A percentile compares a stretch with the other conserved stretches of the same genome.
phyloP scores from a whole-genome alignment of 1,284 basidiomycete species.

The Stygiomarasmius scandens region DNA sequence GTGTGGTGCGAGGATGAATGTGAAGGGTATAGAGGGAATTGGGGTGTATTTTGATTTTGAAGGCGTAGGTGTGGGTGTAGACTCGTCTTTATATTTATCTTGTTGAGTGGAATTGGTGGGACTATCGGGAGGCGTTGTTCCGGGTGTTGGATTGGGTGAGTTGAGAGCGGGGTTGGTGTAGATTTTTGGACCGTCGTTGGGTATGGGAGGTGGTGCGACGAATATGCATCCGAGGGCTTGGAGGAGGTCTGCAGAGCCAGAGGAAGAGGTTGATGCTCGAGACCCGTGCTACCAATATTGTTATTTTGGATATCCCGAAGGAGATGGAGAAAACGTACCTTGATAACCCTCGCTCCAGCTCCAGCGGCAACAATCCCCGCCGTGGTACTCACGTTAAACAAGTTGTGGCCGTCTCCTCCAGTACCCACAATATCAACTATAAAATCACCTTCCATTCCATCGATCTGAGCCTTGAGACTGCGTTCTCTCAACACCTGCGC shows the following conservation, averaged over 20 bases:
- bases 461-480: conserved; percentile 63
- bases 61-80: background rate
- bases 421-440: conserved; percentile 69
- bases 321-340: conserved; percentile 53
- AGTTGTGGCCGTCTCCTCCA: conserved; percentile 95
- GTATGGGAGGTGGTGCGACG: conserved; percentile 49
- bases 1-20: conserved; percentile 18
- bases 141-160: background rate
- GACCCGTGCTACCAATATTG: conserved; percentile 77
- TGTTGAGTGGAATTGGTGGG: no score
- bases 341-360: conserved; percentile 91
- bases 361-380: conserved; percentile 97
- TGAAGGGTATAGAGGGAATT: conserved; percentile 16
- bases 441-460: conserved; percentile 62
- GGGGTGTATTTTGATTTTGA: background rate
- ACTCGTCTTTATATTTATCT: no score
- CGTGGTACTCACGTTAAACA: conserved; percentile 97
- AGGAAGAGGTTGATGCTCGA: conserved; percentile 91
- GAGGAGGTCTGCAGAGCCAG: conserved; percentile 95
- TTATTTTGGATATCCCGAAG: conserved; percentile 1
- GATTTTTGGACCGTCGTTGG: background rate
- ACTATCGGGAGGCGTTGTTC: conserved; percentile 29
- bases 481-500: conserved; percentile 73
- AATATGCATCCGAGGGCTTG: conserved; percentile 85
- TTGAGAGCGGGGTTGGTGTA: background rate